Base-by-base conservation (phyloP, 164 flowering plant genomes). In the Euptelea pleiosperma region DNA sequence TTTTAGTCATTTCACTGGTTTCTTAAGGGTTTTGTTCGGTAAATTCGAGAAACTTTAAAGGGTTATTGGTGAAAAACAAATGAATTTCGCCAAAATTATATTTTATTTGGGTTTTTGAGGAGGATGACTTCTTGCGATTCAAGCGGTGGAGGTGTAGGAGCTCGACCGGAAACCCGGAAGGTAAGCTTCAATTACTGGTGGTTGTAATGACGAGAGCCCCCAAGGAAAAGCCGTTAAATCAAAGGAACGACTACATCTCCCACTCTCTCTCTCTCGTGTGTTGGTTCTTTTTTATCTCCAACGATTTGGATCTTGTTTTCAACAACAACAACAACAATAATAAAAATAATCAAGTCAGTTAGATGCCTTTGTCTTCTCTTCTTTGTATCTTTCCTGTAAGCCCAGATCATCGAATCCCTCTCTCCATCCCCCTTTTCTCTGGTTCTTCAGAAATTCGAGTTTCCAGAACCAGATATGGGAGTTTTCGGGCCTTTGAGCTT, bases 311-410 rank as follows among this genome's bases (percentile, higher is more conserved):
- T 29, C 50, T 29, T 49, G 21, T 2, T 40, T 26, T 29, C 25
- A 28, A 28, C 30, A 35, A 19, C 2, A 25, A 39, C 16, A 55
- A n/a, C 14, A 18, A 57, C 30, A 37, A 22, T 39, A 22, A 33
- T 39, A n/a, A n/a, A n/a, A 54, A 9, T 8, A 15, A 34, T n/a
- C 14, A 16, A 57, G 22, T 19, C 63, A 22, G 49, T 39, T 56
- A 57, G 57, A 61, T 62, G 67, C 52, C 63, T 61, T 57, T 65
- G 70, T 65, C 70, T 47, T 62, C 21, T 57, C 28, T 48, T 21
- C 19, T 56, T 48, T 64, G 69, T 64, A 26, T 45, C 40, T 56
- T 59, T 18, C 43, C 52, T 49, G 19, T 16, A 57, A 36, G 19
- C 57, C 51, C 45, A 47, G n/a, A 42, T 30, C 57, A 36, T 39